Evolutionary conservation across 176 grass and related monocot genomes (phyloP).

Genomic region (Phoenix dactylifera): DNA sequence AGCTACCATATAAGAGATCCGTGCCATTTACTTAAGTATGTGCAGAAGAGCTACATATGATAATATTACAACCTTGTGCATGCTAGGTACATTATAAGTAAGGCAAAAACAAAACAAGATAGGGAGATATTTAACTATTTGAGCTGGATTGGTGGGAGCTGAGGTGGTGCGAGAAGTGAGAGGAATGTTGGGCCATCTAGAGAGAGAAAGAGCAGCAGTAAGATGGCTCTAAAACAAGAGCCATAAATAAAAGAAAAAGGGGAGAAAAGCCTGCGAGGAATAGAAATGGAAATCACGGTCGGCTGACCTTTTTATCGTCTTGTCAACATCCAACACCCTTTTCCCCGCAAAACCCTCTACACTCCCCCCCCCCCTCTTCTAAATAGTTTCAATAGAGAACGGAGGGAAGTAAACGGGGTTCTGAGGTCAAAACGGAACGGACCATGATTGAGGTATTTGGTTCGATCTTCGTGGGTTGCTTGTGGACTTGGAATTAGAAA

Average conservation of each 20-base stretch:
- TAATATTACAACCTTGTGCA: too few relatives aligned
- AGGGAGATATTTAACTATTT: too few relatives aligned
- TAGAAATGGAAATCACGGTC: constrained; percentile 32
- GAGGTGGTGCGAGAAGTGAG: not conserved
- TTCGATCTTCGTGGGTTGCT: too few relatives aligned
- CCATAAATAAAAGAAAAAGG: not conserved
- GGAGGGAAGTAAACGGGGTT: not conserved
- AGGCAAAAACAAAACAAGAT: too few relatives aligned
- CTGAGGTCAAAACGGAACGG: not conserved
- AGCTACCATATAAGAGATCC: too few relatives aligned
- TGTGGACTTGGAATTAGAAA: not conserved
- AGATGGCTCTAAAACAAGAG: constrained; percentile 17
- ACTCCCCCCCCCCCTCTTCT: not conserved
- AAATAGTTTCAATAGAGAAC: not conserved
- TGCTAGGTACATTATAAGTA: too few relatives aligned
- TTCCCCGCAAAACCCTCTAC: constrained; percentile 13
- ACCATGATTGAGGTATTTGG: too few relatives aligned
- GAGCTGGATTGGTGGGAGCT: too few relatives aligned
- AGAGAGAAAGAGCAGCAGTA: constrained; percentile 17
- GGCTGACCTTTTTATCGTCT: constrained; percentile 17
- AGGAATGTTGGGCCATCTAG: not conserved
- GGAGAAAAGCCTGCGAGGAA: constrained; percentile 26
- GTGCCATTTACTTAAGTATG: too few relatives aligned
- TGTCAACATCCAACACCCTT: constrained; percentile 31
- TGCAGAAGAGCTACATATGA: too few relatives aligned